A percentile compares a stretch with the other conserved stretches of the same genome.
Evolutionary conservation across 2,329 filamentous ascomycete species (phyloP).

Genomic region (Colletotrichum sp.): DNA sequence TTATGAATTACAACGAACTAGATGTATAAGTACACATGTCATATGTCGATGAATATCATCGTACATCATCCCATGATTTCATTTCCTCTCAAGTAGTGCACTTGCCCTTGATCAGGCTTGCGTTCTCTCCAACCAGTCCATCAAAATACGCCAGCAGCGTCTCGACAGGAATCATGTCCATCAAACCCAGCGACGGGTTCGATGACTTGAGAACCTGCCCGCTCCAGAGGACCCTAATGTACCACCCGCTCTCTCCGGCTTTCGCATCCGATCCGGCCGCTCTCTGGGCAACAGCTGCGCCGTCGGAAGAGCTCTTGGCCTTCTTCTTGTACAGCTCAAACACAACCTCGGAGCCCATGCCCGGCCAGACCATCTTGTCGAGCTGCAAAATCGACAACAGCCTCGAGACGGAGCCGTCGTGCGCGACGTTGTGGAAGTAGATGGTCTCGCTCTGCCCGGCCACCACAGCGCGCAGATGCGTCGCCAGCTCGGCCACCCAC

Average conservation of each 20-base stretch:
- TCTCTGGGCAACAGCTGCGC: background rate
- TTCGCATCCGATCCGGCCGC: background rate
- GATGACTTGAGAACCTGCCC: constrained; percentile 71
- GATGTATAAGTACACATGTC: background rate
- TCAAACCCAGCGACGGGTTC: constrained; percentile 67
- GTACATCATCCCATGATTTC: constrained; percentile 6
- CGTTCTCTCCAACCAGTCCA: constrained; percentile 65
- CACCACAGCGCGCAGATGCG: too few relatives aligned
- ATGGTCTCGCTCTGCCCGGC: constrained; percentile 40
- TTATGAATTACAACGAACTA: constrained; percentile 7
- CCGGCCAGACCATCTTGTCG: constrained; percentile 82
- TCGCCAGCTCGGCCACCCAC: constrained; percentile 74
- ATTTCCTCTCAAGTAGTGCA: constrained; percentile 27
- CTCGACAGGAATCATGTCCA: constrained; percentile 75
- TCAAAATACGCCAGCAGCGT: constrained; percentile 74
- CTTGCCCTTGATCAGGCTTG: constrained; percentile 44
- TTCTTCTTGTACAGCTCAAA: constrained; percentile 72
- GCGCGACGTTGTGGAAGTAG: constrained; percentile 80
- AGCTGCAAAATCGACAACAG: constrained; percentile 74
- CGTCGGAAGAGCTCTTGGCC: constrained; percentile 17
- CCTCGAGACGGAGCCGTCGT: constrained; percentile 75
- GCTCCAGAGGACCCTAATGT: constrained; percentile 73
- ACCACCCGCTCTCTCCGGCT: constrained; percentile 40
- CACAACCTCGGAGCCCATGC: constrained; percentile 80
- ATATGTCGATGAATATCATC: background rate